Conservation (phyloP, 2,329 filamentous ascomycete species). For the Bretziella fagacearum region DNA sequence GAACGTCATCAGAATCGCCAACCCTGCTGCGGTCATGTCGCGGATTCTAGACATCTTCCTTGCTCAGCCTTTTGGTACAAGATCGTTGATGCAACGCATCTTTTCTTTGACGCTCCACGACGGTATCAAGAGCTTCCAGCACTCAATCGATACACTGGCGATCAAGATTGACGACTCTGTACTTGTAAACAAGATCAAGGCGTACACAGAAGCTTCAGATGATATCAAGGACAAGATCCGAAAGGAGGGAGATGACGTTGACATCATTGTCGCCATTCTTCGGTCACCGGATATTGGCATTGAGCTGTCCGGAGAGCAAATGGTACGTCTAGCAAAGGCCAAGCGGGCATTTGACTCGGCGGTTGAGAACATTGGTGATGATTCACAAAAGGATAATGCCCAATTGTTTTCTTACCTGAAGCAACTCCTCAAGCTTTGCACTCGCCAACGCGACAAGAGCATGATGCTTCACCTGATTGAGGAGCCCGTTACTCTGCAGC, state of each 20-base stretch:
- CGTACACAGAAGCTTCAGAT: constrained; percentile 62
- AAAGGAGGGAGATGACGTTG: constrained; percentile 50
- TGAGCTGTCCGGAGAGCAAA: constrained; percentile 54
- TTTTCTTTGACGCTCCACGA: constrained; percentile 85
- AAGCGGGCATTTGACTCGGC: constrained; percentile 94
- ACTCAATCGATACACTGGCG: constrained; percentile 62
- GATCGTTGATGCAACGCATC: constrained; percentile 83
- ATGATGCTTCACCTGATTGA: constrained; percentile 97
- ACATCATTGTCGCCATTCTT: constrained; percentile 72
- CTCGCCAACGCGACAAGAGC: constrained; percentile 78
- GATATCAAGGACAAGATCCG: constrained; percentile 57
- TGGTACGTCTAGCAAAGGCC: constrained; percentile 76
- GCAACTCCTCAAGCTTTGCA: constrained; percentile 82
- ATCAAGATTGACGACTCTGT: constrained; percentile 66
- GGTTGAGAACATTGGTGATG: constrained; percentile 68
- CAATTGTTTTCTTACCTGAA: constrained; percentile 90
- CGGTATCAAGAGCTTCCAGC: constrained; percentile 72
- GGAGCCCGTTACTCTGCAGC: constrained; percentile 88
- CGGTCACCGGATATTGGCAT: constrained; percentile 55
- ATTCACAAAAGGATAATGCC: constrained; percentile 74
- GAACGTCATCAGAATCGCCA: constrained; percentile 91
- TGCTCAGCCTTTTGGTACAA: constrained; percentile 80
- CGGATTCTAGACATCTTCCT: constrained; percentile 87
- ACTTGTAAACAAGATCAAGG: constrained; percentile 64
- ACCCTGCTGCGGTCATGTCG: constrained; percentile 95